Percentiles rank a stretch among this genome's conserved stretches.
phyloP scores from a whole-genome alignment of 2,329 filamentous ascomycete genomes.

The Ophiostoma pallidulum region DNA sequence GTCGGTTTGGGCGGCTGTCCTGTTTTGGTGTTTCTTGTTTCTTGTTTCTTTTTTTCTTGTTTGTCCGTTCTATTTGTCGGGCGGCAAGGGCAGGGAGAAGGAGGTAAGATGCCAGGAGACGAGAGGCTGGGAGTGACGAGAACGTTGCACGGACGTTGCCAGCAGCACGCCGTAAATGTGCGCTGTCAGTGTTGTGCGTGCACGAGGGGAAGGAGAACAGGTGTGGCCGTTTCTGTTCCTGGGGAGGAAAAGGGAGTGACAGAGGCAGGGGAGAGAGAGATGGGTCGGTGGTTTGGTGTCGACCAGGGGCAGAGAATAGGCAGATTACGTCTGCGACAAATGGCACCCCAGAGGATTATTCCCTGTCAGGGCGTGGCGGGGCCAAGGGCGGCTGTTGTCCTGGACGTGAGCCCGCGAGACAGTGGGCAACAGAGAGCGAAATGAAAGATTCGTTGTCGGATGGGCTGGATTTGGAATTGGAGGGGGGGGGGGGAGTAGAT shows the following conservation, averaged over 20 bases:
- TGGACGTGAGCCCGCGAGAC: not conserved
- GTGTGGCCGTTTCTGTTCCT: not conserved
- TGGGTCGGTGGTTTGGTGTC: constrained; percentile 2
- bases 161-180: too few relatives aligned
- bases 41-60: not conserved
- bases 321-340: constrained; percentile 28
- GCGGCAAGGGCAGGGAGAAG: not conserved
- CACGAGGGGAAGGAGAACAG: too few relatives aligned
- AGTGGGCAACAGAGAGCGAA: not conserved
- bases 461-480: not conserved
- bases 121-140: not conserved
- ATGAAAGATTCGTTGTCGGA: not conserved
- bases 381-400: not conserved
- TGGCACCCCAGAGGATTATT: constrained; percentile 17
- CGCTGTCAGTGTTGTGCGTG: not conserved
- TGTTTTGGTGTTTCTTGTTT: not conserved
- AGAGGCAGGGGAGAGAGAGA: not conserved
- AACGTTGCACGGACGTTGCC: constrained; percentile 2
- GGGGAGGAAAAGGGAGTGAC: not conserved
- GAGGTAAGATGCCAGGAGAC: not conserved
- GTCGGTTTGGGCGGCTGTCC: not conserved
- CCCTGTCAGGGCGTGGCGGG: constrained; percentile 9
- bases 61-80: too few relatives aligned
- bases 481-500: not conserved
- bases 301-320: constrained; percentile 23